phyloP scores from a whole-genome alignment of 1,284 basidiomycete genomes.

The Apiotrichum brassicae region DNA sequence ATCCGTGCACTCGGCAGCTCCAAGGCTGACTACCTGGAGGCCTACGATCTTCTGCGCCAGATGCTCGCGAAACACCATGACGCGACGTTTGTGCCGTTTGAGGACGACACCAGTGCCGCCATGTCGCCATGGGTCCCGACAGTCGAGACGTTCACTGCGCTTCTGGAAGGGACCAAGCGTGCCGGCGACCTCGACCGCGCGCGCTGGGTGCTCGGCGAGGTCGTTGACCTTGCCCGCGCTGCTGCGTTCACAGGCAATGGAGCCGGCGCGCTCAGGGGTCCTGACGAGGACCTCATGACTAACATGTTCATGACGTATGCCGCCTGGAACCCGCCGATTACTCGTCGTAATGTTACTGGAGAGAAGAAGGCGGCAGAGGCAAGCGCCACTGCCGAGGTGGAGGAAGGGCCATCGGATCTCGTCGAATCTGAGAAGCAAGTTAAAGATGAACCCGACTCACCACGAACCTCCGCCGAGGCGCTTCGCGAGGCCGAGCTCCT shows the following conservation, averaged over 20 bases:
- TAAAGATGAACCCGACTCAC: background rate
- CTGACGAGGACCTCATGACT: slow-evolving; percentile 70
- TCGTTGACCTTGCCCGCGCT: slow-evolving; percentile 51
- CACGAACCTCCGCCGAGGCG: slow-evolving; percentile 68
- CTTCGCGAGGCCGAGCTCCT: slow-evolving; percentile 64
- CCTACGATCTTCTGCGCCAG: slow-evolving; percentile 67
- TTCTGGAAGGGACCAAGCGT: slow-evolving; percentile 83
- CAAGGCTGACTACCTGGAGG: slow-evolving; percentile 60
- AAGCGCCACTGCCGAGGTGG: background rate
- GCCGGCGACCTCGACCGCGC: slow-evolving; percentile 73
- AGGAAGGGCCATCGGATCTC: slow-evolving; percentile 1
- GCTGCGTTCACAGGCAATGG: slow-evolving; percentile 2
- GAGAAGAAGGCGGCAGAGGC: background rate
- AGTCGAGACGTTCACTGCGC: slow-evolving; percentile 65
- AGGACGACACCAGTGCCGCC: slow-evolving; percentile 43
- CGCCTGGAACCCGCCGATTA: slow-evolving; percentile 56
- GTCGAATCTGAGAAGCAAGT: background rate
- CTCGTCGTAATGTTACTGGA: slow-evolving; percentile 6
- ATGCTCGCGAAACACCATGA: slow-evolving; percentile 67
- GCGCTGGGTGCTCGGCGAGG: slow-evolving; percentile 87
- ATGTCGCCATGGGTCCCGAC: slow-evolving; percentile 57
- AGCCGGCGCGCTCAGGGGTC: slow-evolving; percentile 25
- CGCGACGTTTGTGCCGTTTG: slow-evolving; percentile 31
- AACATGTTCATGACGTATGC: slow-evolving; percentile 86
- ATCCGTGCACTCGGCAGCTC: slow-evolving; percentile 62